Evolutionary conservation across 78 protist genomes (phyloP), one percentile per base, ranked within the genome.

Genomic region (Chrysochromulina parva): DNA sequence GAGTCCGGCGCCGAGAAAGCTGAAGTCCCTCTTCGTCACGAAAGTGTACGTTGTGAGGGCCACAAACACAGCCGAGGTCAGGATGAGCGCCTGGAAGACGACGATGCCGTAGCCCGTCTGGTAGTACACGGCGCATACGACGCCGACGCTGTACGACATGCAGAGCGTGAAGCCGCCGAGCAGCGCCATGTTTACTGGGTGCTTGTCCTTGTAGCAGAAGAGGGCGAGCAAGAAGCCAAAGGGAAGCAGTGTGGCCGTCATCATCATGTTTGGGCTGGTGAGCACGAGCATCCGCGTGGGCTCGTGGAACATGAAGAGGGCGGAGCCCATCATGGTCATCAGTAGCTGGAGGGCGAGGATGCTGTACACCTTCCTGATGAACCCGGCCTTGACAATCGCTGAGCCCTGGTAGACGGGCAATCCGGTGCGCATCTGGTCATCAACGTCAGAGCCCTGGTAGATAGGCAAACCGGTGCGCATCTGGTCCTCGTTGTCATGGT

Each of bases 351-450:
- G 0, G 4, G 53, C 11, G 13, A 87, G 50, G 6, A 87, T 52
- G 47, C 53, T 16, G 22, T 38, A 76, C 53, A 87, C 90, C 47
- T 67, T 87, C 26, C 90, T n/a, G 47, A 87, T 5, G 47, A 87
- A 87, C 24, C 62, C 62, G 13, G 62, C 62, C 62, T 58, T 38
- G 38, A 38, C 38, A 38, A 38, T 38, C 38, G 38, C 38, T 38
- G 38, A 38, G 38, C 38, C 38, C 38, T 38, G 38, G 38, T 38
- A 38, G 38, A 38, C 38, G 38, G 38, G 38, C 38, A 38, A 38
- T 38, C 38, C 38, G 38, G 38, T 38, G 38, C 38, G 38, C 38
- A 38, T 38, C 38, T 38, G 38, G 38, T 38, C 38, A 38, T 38
- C 38, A 38, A 38, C 38, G 38, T 38, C 38, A 38, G 38, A 38